Conservation (phyloP, 257 asterid species). For the Cinchona pubescens region DNA sequence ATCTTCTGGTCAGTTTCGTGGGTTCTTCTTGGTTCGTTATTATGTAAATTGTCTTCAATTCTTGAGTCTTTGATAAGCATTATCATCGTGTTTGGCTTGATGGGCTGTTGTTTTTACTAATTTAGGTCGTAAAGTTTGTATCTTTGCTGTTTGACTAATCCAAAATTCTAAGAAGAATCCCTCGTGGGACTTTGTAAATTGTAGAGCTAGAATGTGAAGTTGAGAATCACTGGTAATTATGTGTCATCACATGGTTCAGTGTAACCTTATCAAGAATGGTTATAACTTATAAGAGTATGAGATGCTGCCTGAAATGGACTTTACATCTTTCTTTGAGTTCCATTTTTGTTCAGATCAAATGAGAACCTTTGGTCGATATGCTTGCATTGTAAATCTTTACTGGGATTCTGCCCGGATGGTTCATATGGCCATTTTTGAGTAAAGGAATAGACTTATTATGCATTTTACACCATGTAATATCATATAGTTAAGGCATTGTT, state of each 20-base stretch:
- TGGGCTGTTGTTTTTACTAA: background rate
- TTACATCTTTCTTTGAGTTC: background rate
- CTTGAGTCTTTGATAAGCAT: background rate
- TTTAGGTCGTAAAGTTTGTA: background rate
- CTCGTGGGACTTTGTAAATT: background rate
- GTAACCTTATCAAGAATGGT: background rate
- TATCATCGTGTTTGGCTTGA: background rate
- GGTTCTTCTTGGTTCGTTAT: background rate
- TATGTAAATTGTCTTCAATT: background rate
- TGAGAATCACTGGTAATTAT: background rate
- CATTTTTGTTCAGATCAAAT: background rate
- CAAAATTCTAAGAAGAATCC: background rate
- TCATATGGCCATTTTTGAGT: too few relatives aligned
- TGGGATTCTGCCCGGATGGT: background rate
- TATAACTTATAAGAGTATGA: background rate
- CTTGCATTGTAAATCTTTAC: background rate
- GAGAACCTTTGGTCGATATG: background rate
- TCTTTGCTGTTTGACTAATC: background rate
- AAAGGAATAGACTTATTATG: background rate
- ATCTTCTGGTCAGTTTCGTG: conserved; percentile 42
- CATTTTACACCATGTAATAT: background rate
- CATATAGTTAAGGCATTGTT: background rate
- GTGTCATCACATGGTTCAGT: background rate
- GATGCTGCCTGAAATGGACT: background rate
- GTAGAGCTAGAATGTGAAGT: background rate